Base-by-base conservation (phyloP, 1,139 yeast species). In the Candida sojae region DNA sequence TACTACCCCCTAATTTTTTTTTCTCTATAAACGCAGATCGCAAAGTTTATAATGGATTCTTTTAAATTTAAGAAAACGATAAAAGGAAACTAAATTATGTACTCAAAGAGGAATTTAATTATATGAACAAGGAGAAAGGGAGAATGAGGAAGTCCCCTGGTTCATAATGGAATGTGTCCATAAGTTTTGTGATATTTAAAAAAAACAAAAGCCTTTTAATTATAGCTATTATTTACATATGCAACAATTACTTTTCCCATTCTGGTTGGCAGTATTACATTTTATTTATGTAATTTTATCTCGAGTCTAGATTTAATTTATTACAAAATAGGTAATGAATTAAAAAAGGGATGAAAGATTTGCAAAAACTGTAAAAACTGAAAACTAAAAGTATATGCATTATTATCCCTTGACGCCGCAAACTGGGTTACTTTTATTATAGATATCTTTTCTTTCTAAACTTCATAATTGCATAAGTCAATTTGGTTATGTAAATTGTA, bases 1-100 rank as follows among this genome's bases (percentile, higher is more conserved):
- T 12, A 28, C 32, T 8, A 38, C 41, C 41, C 41, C 41, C 41
- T 38, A 38, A 38, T 28, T 38, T 28, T 8, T 29, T 10, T 12
- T 17, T 17, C 21, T 17, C 21, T 3, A 17, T 17, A 17, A 17
- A 17, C 21, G 3, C 21, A 17, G 21, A 17, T 17, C 21, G 3
- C 21, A 17, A 17, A 17, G 3, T 17, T 17, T 17, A 17, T 17
- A 17, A 17, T 17, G 21, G 21, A 17, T 17, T 17, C 3, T 17
- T 17, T 17, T 17, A 2, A 3, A 17, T 17, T 17, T 17, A 2
- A 11, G 33, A 31, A 31, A 37, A 25, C 40, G 26, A 26, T 37
- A 17, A 17, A 17, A 17, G 3, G 3, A 17, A 17, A 17, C 21
- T 17, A 17, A 17, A 17, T 17, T 17, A 17, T 17, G 21, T 3